These are phyloP conservation scores for Russula brevipes DNA, from an alignment of 768 basidiomycete genomes.

Conservation along the genomic window DNA sequence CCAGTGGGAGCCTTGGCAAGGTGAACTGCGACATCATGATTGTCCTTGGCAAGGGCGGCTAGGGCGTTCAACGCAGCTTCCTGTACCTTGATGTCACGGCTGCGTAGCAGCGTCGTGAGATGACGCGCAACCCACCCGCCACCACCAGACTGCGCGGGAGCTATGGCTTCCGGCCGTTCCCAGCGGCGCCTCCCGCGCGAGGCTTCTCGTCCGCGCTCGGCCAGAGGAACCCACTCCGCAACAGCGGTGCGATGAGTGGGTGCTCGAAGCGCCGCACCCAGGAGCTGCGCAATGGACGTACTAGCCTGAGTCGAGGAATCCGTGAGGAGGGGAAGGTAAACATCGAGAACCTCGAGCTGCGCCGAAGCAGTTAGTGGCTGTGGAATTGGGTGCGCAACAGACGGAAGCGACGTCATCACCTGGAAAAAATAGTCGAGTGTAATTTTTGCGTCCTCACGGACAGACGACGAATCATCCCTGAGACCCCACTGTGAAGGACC, in stretches of 20 bases:
- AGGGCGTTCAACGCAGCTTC: slow-evolving; percentile 62
- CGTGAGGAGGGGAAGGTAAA: slow-evolving; percentile 59
- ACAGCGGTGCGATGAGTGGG: slow-evolving; percentile 46
- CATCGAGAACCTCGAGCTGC: slow-evolving; percentile 57
- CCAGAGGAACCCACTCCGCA: slow-evolving; percentile 57
- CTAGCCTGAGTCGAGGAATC: slow-evolving; percentile 40
- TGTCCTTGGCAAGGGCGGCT: slow-evolving; percentile 63
- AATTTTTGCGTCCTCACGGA: slow-evolving; percentile 47
- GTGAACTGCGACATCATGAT: slow-evolving; percentile 44
- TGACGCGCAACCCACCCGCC: slow-evolving; percentile 59
- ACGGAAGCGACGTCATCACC: slow-evolving; percentile 34
- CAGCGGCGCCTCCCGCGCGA: slow-evolving; percentile 59
- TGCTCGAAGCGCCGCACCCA: slow-evolving; percentile 48
- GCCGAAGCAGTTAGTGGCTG: slow-evolving; percentile 8
- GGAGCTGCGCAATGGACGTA: slow-evolving; percentile 53
- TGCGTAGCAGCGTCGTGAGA: slow-evolving; percentile 44
- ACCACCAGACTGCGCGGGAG: slow-evolving; percentile 31
- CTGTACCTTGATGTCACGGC: slow-evolving; percentile 56
- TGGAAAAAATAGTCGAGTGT: slow-evolving; percentile 59
- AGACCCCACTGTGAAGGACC: slow-evolving; percentile 70
- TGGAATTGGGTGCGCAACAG: background rate
- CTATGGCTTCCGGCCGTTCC: slow-evolving; percentile 54
- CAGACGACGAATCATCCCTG: slow-evolving; percentile 38
- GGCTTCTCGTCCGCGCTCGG: slow-evolving; percentile 49
- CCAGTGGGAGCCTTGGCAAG: slow-evolving; percentile 38